Base-by-base conservation (phyloP, 106 monocot species). In the Cymbidium sinense region DNA sequence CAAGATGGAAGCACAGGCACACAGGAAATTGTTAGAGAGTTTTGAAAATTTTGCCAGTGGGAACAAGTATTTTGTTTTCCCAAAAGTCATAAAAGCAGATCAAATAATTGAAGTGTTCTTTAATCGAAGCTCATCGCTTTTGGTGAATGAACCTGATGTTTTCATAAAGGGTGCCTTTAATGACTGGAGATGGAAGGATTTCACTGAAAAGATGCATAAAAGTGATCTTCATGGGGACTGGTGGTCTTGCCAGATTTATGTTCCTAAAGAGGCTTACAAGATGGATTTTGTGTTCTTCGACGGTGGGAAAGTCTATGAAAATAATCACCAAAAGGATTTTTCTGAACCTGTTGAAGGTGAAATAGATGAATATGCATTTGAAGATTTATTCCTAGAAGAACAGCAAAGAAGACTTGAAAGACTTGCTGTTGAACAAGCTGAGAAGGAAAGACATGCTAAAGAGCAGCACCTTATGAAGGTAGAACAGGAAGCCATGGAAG, bases 241-340 rank as follows among this genome's bases (percentile, higher is more conserved):
- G 93, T 96, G 91, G 94, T 89, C 86, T 75, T 94, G 89, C 82
- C 75, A 83, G 77, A 74, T 96, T 67, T 86, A 85, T 78, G 82
- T 96, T 13, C 94, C 91, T 50, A 92, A 84, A 61, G 86, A 98
- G 79, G 92, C 98, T 64, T 98, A 92, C 74, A 83, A 81, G 77
- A 80, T 98, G 39, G 90, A 98, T 75, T 94, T 94, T 85, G 98
- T 98, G 2, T 98, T 98, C 79, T 98, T 90, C 75, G 90, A 98
- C 71, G 90, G 94, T 74, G 85, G 33, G 7, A 74, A 80, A 30
- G 27, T 92, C 3, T 98, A 94, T 43, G 98, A 98, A 62, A 98
- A 98, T 37, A 98, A 98, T 61, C 86, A 86, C 69, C 86, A 23
- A 0, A 77, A 82, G 34, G 92, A 98, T 73, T 98, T 90, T 79